These are phyloP conservation scores for Auxenochlorella pyrenoidosa DNA, from an alignment of 139 green algal genomes.

Conservation along the genomic window DNA sequence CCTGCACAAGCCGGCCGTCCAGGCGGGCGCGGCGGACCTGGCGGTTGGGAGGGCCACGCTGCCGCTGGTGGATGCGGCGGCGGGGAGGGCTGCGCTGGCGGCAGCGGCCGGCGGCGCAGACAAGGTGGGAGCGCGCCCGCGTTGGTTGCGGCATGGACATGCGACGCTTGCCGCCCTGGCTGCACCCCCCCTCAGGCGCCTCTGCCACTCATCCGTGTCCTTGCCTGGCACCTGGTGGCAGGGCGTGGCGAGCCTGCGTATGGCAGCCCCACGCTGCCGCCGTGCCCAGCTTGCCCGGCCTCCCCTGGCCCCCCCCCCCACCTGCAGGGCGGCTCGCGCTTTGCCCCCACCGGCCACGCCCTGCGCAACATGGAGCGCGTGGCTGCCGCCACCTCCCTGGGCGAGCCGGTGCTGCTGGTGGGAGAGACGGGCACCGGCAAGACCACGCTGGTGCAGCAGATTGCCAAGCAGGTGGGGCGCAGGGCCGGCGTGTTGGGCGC, in stretches of 20 bases:
- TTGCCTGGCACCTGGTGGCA: too few relatives aligned
- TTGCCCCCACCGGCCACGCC: conserved; percentile 85
- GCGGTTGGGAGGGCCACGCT: conserved; percentile 47
- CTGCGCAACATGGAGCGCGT: conserved; percentile 92
- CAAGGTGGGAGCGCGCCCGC: conserved; percentile 25
- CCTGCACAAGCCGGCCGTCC: conserved; percentile 74
- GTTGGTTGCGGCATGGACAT: too few relatives aligned
- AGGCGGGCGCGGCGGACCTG: conserved; percentile 21
- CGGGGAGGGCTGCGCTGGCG: neutral
- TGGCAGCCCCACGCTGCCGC: neutral
- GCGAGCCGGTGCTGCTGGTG: conserved; percentile 95
- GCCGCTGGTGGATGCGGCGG: conserved; percentile 24
- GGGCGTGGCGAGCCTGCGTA: too few relatives aligned
- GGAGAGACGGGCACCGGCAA: conserved; percentile 99
- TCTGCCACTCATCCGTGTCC: too few relatives aligned
- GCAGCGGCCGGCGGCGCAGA: conserved; percentile 25
- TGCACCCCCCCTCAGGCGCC: too few relatives aligned
- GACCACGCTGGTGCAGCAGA: conserved; percentile 90
- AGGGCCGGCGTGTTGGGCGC: neutral
- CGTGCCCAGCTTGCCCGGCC: neutral
- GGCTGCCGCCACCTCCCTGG: conserved; percentile 64
- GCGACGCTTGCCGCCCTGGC: too few relatives aligned
- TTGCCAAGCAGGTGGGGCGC: conserved; percentile 66
- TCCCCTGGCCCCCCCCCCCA: neutral
- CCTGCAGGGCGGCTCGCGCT: conserved; percentile 49